Base-by-base conservation (phyloP, 306 rosid genomes). In the Lathyrus sativus region DNA sequence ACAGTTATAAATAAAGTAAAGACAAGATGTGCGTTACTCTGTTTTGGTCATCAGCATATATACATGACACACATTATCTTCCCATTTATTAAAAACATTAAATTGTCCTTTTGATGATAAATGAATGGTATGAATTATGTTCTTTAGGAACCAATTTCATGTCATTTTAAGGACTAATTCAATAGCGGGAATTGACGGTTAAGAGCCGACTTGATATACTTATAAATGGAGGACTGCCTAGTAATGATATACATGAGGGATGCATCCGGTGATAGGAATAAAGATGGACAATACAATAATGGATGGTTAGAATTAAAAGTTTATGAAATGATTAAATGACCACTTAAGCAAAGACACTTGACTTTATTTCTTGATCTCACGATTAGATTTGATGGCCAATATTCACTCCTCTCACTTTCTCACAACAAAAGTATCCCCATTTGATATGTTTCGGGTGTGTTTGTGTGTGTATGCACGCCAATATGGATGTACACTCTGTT, bases 81-180 rank as follows among this genome's bases (percentile, higher is more conserved):
- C 65, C 58, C 9, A 55, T 65, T 53, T 64, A 53, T 54, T 28
- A 17, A 11, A 74, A 66, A 35, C 46, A 37, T 58, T 26, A 75
- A 49, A 75, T 26, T 49, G 18, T 41, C 48, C 64, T 56, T 26
- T 62, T 29, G 5, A 31, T 51, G 74, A 67, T 33, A 45, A 50
- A 17, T 22, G 15, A 49, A 41, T 59, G 35, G 17, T 44, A 24
- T 28, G 46, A 62, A 22, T 19, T 33, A 7, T 45, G 41, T 70
- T 75, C 28, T 62, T 69, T 56, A 76, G 64, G 37, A 54, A 50
- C 53, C 28, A 31, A 44, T 35, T 76, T 22, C 44, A 50, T 61
- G 64, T 31, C 70, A 48, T 26, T 66, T 28, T 53, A 17, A 29
- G 71, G 48, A 73, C 58, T 59, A 73, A 51, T 11, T 17, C 37